Conservation (phyloP, 2,329 filamentous ascomycete species). For the Cordyceps tenuipes region DNA sequence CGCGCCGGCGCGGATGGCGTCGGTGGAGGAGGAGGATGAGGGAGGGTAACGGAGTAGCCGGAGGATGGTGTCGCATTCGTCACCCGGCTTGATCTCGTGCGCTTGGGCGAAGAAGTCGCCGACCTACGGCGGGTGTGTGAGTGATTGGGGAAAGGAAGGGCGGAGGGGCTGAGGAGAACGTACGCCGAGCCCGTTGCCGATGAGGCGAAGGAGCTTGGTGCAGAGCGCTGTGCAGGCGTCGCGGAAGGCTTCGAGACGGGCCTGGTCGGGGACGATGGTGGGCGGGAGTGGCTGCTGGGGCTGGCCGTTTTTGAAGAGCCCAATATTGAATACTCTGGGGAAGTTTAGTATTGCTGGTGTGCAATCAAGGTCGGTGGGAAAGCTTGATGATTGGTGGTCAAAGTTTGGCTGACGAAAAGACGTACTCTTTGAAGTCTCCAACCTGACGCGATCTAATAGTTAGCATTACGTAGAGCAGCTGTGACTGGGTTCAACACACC, state of each 20-base stretch:
- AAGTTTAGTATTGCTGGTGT: constrained; percentile 26
- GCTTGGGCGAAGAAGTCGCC: constrained; percentile 46
- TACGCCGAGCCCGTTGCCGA: constrained; percentile 69
- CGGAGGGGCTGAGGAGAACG: constrained; percentile 13
- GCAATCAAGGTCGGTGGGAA: neutral
- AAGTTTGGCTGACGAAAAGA: neutral
- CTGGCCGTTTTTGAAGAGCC: constrained; percentile 60
- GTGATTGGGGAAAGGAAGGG: neutral
- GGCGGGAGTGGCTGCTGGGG: constrained; percentile 70
- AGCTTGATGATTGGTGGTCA: neutral
- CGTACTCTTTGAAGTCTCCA: constrained; percentile 83
- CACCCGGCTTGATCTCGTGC: constrained; percentile 35
- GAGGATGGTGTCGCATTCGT: constrained; percentile 48
- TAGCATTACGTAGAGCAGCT: neutral
- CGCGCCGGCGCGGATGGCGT: constrained; percentile 76
- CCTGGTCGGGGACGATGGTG: constrained; percentile 50
- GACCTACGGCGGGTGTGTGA: constrained; percentile 24
- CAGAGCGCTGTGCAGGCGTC: constrained; percentile 65
- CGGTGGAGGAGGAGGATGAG: constrained; percentile 27
- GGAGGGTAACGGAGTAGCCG: constrained; percentile 68
- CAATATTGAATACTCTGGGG: constrained; percentile 76
- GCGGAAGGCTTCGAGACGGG: constrained; percentile 58
- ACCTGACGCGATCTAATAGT: constrained; percentile 36
- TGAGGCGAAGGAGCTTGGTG: constrained; percentile 62
- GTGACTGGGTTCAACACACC: constrained; percentile 36